Evolutionary conservation across 2,329 filamentous ascomycete genomes (phyloP).

Genomic region (Reticulascus tulasneorum): DNA sequence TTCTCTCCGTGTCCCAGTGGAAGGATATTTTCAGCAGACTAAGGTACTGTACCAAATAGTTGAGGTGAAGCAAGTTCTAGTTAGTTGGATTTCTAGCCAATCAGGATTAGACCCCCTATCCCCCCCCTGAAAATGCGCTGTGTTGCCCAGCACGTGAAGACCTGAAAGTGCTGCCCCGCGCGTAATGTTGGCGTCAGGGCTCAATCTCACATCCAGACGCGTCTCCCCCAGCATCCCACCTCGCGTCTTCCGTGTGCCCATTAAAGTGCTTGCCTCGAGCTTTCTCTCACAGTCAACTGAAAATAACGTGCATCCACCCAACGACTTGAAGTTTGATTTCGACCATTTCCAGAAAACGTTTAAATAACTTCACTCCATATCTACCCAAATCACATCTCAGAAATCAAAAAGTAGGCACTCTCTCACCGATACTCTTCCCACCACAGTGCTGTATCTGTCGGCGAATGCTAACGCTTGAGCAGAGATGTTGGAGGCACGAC

Average conservation of each 20-base stretch:
- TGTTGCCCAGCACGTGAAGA: no score
- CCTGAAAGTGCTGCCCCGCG: slow-evolving; percentile 15
- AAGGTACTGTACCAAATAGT: no score
- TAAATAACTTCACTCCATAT: background rate
- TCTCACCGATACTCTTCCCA: background rate
- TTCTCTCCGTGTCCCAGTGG: no score
- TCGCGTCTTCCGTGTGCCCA: slow-evolving; percentile 20
- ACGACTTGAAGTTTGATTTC: no score
- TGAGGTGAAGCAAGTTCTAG: no score
- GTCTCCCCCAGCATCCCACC: slow-evolving; percentile 21
- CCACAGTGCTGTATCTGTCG: background rate
- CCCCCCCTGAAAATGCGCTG: no score
- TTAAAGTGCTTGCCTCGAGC: slow-evolving; percentile 27
- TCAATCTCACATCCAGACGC: slow-evolving; percentile 21
- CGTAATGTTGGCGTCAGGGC: slow-evolving; percentile 25
- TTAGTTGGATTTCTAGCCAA: no score
- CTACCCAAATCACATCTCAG: background rate
- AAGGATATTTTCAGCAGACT: no score
- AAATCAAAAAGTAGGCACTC: background rate
- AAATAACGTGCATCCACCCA: no score
- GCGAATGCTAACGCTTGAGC: slow-evolving; percentile 29
- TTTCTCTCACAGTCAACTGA: slow-evolving; percentile 1
- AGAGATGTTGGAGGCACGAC: slow-evolving; percentile 90
- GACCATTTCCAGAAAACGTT: no score
- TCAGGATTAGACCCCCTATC: no score